These are phyloP conservation scores for Syzygium syzygioides DNA, from an alignment of 441 rosid genomes.

Conservation along the genomic window DNA sequence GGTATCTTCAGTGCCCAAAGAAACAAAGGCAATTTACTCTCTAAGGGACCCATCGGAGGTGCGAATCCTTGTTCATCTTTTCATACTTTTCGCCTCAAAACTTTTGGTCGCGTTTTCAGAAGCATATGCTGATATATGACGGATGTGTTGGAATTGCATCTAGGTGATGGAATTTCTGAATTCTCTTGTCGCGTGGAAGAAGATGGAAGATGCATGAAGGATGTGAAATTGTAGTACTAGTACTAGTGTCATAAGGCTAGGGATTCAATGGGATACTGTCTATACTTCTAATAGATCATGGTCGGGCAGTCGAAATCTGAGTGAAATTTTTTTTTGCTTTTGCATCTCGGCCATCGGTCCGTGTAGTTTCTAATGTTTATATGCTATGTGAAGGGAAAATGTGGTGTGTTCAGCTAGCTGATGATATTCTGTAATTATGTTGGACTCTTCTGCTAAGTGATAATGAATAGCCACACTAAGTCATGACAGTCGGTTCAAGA, in stretches of 20 bases:
- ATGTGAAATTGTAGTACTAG: neutral
- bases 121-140: neutral
- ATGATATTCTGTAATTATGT: neutral
- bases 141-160: neutral
- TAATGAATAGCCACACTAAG: neutral
- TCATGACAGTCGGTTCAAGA: neutral
- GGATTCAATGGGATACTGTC: neutral
- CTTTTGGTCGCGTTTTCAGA: neutral
- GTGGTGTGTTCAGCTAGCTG: neutral
- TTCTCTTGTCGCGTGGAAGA: slow-evolving; percentile 63
- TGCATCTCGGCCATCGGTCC: neutral
- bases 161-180: slow-evolving; percentile 80
- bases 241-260: neutral
- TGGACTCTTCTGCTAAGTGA: neutral
- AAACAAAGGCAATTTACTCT: slow-evolving; percentile 65
- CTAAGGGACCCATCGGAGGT: slow-evolving; percentile 77
- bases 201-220: slow-evolving; percentile 12
- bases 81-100: neutral
- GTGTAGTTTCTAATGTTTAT: neutral
- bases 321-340: neutral
- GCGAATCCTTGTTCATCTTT: neutral
- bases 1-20: slow-evolving; percentile 77
- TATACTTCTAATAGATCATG: neutral
- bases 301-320: neutral
- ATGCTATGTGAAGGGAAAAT: neutral